Evolutionary conservation across 139 green algal genomes (phyloP).

Genomic region (Coccomyxa sp.): DNA sequence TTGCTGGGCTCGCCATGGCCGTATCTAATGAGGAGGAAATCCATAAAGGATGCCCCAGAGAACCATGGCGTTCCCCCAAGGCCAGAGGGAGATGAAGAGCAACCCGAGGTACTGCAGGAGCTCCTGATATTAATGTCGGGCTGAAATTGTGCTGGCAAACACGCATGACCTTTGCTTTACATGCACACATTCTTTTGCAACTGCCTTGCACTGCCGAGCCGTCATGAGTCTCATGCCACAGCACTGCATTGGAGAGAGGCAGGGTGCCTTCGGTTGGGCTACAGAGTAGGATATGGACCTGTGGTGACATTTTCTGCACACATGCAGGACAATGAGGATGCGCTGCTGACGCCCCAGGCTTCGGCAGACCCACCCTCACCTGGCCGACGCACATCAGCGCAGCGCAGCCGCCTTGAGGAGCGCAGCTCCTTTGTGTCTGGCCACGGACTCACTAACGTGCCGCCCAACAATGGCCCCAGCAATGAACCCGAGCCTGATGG

Average conservation of each 20-base stretch:
- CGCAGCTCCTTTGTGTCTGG: background rate
- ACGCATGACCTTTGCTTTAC: too few relatives aligned
- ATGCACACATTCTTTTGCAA: too few relatives aligned
- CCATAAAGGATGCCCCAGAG: background rate
- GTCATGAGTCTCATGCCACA: too few relatives aligned
- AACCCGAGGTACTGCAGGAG: too few relatives aligned
- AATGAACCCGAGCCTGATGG: background rate
- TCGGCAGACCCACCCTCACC: background rate
- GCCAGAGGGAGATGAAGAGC: too few relatives aligned
- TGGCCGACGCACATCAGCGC: background rate
- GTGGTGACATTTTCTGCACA: too few relatives aligned
- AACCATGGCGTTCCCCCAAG: background rate
- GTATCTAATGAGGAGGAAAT: background rate
- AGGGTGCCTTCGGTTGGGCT: too few relatives aligned
- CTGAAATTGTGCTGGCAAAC: too few relatives aligned
- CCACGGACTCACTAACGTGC: background rate
- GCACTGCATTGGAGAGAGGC: too few relatives aligned
- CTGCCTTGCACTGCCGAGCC: too few relatives aligned
- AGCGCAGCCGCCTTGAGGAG: background rate
- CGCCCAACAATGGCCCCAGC: background rate
- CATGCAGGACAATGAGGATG: background rate
- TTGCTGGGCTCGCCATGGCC: constrained; percentile 3
- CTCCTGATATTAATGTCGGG: too few relatives aligned
- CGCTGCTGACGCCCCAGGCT: background rate
- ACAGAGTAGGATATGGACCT: too few relatives aligned